Percentiles rank a stretch among this genome's conserved stretches.
Evolutionary conservation across 1,284 basidiomycete genomes (phyloP).

Genomic region (Cerioporus squamosus): DNA sequence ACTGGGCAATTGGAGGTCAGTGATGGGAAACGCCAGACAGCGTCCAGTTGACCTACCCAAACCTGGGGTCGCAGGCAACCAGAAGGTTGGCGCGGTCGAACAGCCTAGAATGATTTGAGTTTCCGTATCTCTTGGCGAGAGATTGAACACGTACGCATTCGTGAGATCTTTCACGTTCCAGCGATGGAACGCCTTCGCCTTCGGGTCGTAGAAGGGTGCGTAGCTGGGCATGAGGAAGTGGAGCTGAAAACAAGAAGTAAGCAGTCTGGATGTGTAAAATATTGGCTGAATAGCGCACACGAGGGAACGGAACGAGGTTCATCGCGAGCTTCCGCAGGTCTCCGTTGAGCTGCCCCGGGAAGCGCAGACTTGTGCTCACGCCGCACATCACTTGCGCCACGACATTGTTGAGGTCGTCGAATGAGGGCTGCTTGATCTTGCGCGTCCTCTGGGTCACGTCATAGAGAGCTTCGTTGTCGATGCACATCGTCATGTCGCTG

Average conservation of each 20-base stretch:
- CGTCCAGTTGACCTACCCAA: constrained; percentile 45
- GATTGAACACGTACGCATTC: constrained; percentile 61
- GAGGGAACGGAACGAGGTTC: constrained; percentile 94
- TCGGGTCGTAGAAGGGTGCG: constrained; percentile 77
- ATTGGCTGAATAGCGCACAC: constrained; percentile 48
- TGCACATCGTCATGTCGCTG: constrained; percentile 88
- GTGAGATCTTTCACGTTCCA: constrained; percentile 73
- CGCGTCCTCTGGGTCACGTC: constrained; percentile 82
- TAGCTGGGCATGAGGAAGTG: constrained; percentile 93
- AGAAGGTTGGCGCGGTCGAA: constrained; percentile 83
- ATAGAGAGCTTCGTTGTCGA: constrained; percentile 96
- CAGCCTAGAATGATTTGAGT: constrained; percentile 43
- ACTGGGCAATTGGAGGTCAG: too few relatives aligned
- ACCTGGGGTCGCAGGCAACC: constrained; percentile 85
- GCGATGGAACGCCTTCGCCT: constrained; percentile 65
- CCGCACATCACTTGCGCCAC: constrained; percentile 90
- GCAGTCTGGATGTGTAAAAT: too few relatives aligned
- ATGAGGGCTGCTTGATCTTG: constrained; percentile 73
- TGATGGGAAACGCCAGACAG: too few relatives aligned
- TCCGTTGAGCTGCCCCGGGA: constrained; percentile 94
- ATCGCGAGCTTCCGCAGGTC: constrained; percentile 93
- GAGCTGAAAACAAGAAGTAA: constrained; percentile 47
- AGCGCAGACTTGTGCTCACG: constrained; percentile 87
- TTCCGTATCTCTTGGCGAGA: background rate
- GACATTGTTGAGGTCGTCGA: constrained; percentile 80